These are phyloP conservation scores for Metschnikowia matae DNA, from an alignment of 805 yeast species.

Conservation along the genomic window DNA sequence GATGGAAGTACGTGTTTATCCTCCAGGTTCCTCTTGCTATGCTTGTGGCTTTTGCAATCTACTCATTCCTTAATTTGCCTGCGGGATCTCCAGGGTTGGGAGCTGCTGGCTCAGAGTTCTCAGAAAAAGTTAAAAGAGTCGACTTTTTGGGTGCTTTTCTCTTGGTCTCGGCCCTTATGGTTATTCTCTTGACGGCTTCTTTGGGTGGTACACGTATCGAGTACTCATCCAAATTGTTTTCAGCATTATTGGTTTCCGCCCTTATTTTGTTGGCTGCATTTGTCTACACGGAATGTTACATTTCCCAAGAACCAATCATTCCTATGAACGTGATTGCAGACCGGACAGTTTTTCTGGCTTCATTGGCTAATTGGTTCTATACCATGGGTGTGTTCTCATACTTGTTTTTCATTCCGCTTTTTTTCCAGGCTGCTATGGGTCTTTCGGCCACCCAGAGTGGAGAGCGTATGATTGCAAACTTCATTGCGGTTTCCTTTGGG, in stretches of 20 bases:
- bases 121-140: constrained; percentile 50
- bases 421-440: constrained; percentile 50
- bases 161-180: constrained; percentile 54
- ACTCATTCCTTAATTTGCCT: constrained; percentile 43
- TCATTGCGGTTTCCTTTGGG: constrained; percentile 63
- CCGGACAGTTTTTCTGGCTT: constrained; percentile 60
- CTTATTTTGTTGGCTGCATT: constrained; percentile 38
- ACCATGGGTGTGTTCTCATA: constrained; percentile 64
- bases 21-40: constrained; percentile 42
- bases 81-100: constrained; percentile 57
- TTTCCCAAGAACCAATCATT: constrained; percentile 61
- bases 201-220: constrained; percentile 56
- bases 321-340: constrained; percentile 57
- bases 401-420: constrained; percentile 69
- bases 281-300: constrained; percentile 45
- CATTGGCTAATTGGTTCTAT: constrained; percentile 64
- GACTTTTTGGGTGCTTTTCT: constrained; percentile 23
- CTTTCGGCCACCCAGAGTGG: constrained; percentile 57
- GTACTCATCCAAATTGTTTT: constrained; percentile 43
- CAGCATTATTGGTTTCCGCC: constrained; percentile 30
- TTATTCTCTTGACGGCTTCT: constrained; percentile 62
- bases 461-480: constrained; percentile 57
- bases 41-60: constrained; percentile 36
- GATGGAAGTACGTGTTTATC: constrained; percentile 46
- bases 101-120: constrained; percentile 41